Conservation (phyloP, 164 flowering plant species). For the Tinospora cordifolia region DNA sequence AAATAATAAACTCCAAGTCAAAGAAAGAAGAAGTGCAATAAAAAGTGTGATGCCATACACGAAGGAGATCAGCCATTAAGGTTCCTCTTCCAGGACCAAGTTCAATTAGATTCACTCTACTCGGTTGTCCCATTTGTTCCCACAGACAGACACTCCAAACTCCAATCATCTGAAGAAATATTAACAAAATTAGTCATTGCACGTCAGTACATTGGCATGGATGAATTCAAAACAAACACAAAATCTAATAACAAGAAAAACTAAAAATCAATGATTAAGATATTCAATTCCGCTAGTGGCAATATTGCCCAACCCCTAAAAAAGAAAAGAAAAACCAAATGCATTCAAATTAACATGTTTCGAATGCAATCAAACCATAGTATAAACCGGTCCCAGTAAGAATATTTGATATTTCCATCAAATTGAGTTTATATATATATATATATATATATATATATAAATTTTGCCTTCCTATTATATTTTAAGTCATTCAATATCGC, state of each 20-base stretch:
- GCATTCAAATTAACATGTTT: background rate
- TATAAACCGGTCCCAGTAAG: background rate
- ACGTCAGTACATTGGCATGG: background rate
- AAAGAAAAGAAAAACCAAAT: background rate
- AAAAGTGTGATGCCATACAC: conserved; percentile 35
- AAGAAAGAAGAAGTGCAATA: background rate
- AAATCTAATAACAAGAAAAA: background rate
- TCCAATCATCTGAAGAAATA: conserved; percentile 64
- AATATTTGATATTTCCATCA: background rate
- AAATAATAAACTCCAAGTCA: background rate
- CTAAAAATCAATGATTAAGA: background rate
- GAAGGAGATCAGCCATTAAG: conserved; percentile 95
- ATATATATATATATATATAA: background rate
- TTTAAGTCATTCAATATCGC: background rate
- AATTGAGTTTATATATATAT: background rate
- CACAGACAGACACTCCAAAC: conserved; percentile 93
- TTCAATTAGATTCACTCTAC: conserved; percentile 69
- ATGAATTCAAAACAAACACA: background rate
- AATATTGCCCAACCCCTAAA: too few species aligned
- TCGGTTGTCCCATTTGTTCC: conserved; percentile 98
- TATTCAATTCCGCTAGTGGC: background rate
- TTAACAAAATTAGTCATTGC: background rate
- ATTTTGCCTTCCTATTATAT: background rate
- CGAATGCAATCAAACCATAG: background rate
- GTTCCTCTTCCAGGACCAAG: conserved; percentile 99